phyloP scores from a whole-genome alignment of 495 filamentous ascomycete genomes.

The Lasiosphaeris hirsuta region DNA sequence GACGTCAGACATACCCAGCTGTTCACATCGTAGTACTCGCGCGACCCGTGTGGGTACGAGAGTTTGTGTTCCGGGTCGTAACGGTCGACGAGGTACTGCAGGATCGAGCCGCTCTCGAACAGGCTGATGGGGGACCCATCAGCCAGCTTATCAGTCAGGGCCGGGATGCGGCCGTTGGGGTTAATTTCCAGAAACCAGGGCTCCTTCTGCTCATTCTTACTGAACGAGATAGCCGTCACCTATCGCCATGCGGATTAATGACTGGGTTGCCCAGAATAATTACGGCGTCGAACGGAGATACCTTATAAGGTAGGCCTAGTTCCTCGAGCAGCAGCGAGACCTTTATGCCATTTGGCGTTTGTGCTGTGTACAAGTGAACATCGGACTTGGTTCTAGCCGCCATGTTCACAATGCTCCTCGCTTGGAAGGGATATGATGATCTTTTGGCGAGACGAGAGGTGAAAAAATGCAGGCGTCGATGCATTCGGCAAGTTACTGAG shows the following conservation, averaged over 20 bases:
- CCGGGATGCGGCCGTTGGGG: slow-evolving; percentile 94
- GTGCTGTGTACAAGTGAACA: slow-evolving; percentile 52
- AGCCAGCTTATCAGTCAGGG: slow-evolving; percentile 70
- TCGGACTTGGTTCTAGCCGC: slow-evolving; percentile 26
- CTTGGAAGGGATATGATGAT: neutral
- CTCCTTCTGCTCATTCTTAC: slow-evolving; percentile 68
- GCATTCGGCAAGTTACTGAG: neutral
- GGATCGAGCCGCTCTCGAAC: slow-evolving; percentile 82
- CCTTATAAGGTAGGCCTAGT: slow-evolving; percentile 66
- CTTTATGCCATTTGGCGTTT: slow-evolving; percentile 75
- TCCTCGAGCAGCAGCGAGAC: slow-evolving; percentile 89
- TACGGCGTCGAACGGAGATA: slow-evolving; percentile 9
- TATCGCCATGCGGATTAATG: slow-evolving; percentile 14
- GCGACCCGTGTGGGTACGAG: slow-evolving; percentile 68
- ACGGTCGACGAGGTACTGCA: slow-evolving; percentile 77
- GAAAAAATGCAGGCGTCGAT: slow-evolving; percentile 9
- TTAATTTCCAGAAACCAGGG: slow-evolving; percentile 88
- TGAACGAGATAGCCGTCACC: slow-evolving; percentile 65
- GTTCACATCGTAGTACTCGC: slow-evolving; percentile 74
- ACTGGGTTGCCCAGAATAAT: slow-evolving; percentile 24
- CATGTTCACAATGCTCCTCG: slow-evolving; percentile 10
- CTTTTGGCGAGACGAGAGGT: slow-evolving; percentile 10
- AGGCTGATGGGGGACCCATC: slow-evolving; percentile 72
- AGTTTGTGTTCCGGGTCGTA: slow-evolving; percentile 86
- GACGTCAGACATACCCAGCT: slow-evolving; percentile 58